Conservation (phyloP, 208 protist species). For the Acanthamoeba triangularis region DNA sequence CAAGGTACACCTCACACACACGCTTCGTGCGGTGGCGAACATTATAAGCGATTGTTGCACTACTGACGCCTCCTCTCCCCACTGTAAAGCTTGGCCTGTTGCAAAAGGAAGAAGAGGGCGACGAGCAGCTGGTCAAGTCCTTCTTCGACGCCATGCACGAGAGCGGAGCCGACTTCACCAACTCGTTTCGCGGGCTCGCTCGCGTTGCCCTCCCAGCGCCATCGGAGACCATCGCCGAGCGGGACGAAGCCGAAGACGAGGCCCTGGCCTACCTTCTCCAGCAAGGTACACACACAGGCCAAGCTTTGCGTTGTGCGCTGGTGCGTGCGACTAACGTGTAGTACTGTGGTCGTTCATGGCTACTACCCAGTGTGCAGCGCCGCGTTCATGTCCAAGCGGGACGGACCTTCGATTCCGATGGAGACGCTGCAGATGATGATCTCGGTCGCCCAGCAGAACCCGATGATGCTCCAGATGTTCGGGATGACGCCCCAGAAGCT, state of each 20-base stretch:
- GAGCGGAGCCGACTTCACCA: conserved; percentile 77
- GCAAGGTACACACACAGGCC: neutral
- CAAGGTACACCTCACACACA: neutral
- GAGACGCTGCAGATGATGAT: conserved; percentile 53
- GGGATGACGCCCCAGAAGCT: conserved; percentile 49
- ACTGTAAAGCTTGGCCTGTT: conserved; percentile 74
- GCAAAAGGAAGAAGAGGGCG: conserved; percentile 38
- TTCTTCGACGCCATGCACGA: conserved; percentile 75
- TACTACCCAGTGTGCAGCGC: conserved; percentile 61
- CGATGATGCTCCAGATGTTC: conserved; percentile 62
- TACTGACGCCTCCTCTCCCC: conserved; percentile 19
- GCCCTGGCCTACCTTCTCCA: neutral
- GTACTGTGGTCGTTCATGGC: too few relatives aligned
- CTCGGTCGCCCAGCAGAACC: conserved; percentile 53
- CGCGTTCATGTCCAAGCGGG: conserved; percentile 37
- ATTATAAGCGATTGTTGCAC: neutral
- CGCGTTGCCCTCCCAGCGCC: conserved; percentile 21
- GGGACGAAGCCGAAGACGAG: neutral
- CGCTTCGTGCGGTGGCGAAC: neutral
- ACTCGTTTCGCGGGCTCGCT: conserved; percentile 60
- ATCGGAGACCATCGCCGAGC: neutral
- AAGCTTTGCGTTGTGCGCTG: conserved; percentile 17
- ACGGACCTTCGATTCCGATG: conserved; percentile 30
- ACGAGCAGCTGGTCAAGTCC: conserved; percentile 68
- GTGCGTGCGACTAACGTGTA: too few relatives aligned